phyloP scores from a whole-genome alignment of 805 yeast species.

The Candida germanica region DNA sequence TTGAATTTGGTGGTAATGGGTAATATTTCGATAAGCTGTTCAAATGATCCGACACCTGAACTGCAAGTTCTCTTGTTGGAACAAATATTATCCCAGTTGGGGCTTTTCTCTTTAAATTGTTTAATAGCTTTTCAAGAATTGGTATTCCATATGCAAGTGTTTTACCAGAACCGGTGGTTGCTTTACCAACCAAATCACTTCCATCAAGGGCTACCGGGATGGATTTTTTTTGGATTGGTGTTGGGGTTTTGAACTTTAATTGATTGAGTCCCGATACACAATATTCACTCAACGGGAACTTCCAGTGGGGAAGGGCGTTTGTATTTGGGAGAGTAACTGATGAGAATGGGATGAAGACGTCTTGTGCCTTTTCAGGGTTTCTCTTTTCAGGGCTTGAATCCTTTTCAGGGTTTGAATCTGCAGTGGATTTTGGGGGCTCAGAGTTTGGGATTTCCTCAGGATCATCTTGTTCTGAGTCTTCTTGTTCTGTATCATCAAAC shows the following conservation, averaged over 20 bases:
- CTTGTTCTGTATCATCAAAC: conserved; percentile 13
- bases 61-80: conserved; percentile 96
- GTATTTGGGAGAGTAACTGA: conserved; percentile 27
- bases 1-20: conserved; percentile 52
- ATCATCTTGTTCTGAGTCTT: conserved; percentile 12
- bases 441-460: conserved; percentile 19
- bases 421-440: conserved; percentile 18
- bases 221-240: conserved; percentile 75
- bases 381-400: conserved; percentile 17
- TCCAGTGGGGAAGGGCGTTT: conserved; percentile 62
- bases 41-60: conserved; percentile 85
- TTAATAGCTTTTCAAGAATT: conserved; percentile 58
- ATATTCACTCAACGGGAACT: conserved; percentile 50
- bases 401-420: conserved; percentile 13
- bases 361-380: conserved; percentile 4
- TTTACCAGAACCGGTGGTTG: conserved; percentile 97
- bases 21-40: conserved; percentile 50
- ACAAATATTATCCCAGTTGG: conserved; percentile 83
- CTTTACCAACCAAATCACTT: conserved; percentile 88
- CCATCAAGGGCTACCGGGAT: conserved; percentile 75
- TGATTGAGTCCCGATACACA: conserved; percentile 59
- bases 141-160: conserved; percentile 96
- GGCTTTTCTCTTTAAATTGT: conserved; percentile 22
- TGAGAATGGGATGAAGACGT: not conserved
- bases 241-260: conserved; percentile 65